Conservation (phyloP, 805 yeast species). For the Ogataea haglerorum region DNA sequence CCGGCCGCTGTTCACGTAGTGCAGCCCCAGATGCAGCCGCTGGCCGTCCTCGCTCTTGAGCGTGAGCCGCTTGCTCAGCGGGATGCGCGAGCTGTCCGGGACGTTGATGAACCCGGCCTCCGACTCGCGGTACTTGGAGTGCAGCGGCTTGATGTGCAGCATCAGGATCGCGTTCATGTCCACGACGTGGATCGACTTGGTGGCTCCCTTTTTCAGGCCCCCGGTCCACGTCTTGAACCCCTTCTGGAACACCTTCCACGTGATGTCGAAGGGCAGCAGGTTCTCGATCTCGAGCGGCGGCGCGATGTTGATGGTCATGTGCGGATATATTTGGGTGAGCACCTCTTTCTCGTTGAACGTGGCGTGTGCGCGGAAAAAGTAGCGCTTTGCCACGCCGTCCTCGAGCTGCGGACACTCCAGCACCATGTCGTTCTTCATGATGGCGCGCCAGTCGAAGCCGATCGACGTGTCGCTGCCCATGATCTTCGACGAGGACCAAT, state of each 20-base stretch:
- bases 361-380: slow-evolving; percentile 72
- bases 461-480: slow-evolving; percentile 15
- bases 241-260: slow-evolving; percentile 74
- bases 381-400: slow-evolving; percentile 32
- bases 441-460: slow-evolving; percentile 59
- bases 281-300: slow-evolving; percentile 88
- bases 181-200: slow-evolving; percentile 77
- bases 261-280: slow-evolving; percentile 75
- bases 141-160: slow-evolving; percentile 63
- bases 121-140: slow-evolving; percentile 58
- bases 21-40: slow-evolving; percentile 56
- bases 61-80: slow-evolving; percentile 41
- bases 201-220: slow-evolving; percentile 57
- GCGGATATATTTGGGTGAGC: slow-evolving; percentile 74
- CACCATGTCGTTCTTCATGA: slow-evolving; percentile 48
- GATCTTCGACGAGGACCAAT: slow-evolving; percentile 59
- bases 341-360: slow-evolving; percentile 64
- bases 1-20: slow-evolving; percentile 51
- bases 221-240: slow-evolving; percentile 67
- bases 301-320: slow-evolving; percentile 68
- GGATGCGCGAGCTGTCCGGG: slow-evolving; percentile 32
- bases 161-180: slow-evolving; percentile 67
- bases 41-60: slow-evolving; percentile 66
- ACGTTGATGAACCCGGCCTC: slow-evolving; percentile 74
- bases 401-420: slow-evolving; percentile 55